Evolutionary conservation across 805 yeast species (phyloP), one percentile per base, ranked within the genome.

Genomic region (Hanseniaspora osmophila): DNA sequence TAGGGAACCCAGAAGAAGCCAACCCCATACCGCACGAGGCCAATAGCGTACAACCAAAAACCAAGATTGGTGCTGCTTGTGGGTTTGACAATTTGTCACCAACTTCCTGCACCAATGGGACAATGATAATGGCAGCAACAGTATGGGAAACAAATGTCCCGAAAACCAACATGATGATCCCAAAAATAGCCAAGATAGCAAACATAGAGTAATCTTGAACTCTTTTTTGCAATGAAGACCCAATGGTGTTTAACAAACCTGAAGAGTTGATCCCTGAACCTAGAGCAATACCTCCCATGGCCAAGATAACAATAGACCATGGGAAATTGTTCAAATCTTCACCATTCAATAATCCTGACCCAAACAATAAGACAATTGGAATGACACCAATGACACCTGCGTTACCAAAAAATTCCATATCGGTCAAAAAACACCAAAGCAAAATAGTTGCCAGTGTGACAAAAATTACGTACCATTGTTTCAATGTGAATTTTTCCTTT

Each of bases 1-100:
- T 90, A n/a, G 98, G 98, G 71, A 92, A 92, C 0, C 98, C 97
- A 0, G 94, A 81, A 0, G 97, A 88, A 2, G 97, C 96, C 47
- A 90, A 70, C 5, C 95, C 97, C 97, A 90, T 92, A 48, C 97
- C 98, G 45, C 84, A 82, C 0, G 96, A 87, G 16, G 94, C 80
- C 52, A 90, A 64, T 43, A 88, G 60, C 35, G 87, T 72, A 47
- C 66, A 61, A 41, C 68, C 67, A 43, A 68, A 67, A 43, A 67
- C 64, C 43, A 68, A 50, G 29, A 66, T 52, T 7, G 64, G 64
- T 1, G 70, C 64, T 18, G 96, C 90, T 55, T 84, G 94, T 2
- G 88, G 84, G 32, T 73, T 75, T 2, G 77, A 70, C 57, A 83
- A 62, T 33, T 73, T 63, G 46, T 76, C 75, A 43, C 97, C 98